Base-by-base conservation (phyloP, 2,329 filamentous ascomycete genomes). In the Mycosphaerella sp. region DNA sequence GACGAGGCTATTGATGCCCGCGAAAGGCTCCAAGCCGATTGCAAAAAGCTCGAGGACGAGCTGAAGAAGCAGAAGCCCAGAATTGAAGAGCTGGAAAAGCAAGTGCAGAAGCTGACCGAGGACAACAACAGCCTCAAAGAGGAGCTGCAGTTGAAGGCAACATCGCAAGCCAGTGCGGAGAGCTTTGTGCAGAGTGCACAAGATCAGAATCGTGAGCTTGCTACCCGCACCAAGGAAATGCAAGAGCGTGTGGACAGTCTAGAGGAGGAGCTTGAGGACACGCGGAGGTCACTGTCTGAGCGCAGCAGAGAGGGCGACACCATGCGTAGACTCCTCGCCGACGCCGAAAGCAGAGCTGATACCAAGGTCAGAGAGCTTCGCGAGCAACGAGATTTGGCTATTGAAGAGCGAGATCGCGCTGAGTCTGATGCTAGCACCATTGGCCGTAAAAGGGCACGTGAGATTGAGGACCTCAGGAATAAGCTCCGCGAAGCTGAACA, bases 341-440 rank as follows among this genome's bases (percentile, higher is more conserved):
- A 97, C 59, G 87, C 90, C 7, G 89, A 97, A 67, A 81, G 86
- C 53, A 79, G 87, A 8, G 84, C 90, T 1, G 90, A 97, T 59
- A 75, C 76, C 54, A 87, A 89, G 64, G 80, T 95, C 14, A 83
- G 88, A 25, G 91, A 97, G 58, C 93, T 95, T 83, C 85, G 88
- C 48, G 83, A 88, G 52, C 82, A 86, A 2, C 85, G 97, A 78
- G 91, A 97, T 63, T 77, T 87, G 1, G 90, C 90, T 0, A 79
- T 95, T n/a, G 90, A 96, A 67, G 93, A 98, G 69, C 82, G 93
- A 14, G 93, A 98, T 66, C 82, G 89, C 2, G 84, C 89, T 2
- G 91, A 98, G 69, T 90, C 97, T 56, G 90, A 97, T 70, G 84
- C 89, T 2, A 88, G 82, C 62, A 86, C 83, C 0, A 78, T 87